Base-by-base conservation (phyloP, 176 grass and related monocot species). In the Dactylis glomerata region DNA sequence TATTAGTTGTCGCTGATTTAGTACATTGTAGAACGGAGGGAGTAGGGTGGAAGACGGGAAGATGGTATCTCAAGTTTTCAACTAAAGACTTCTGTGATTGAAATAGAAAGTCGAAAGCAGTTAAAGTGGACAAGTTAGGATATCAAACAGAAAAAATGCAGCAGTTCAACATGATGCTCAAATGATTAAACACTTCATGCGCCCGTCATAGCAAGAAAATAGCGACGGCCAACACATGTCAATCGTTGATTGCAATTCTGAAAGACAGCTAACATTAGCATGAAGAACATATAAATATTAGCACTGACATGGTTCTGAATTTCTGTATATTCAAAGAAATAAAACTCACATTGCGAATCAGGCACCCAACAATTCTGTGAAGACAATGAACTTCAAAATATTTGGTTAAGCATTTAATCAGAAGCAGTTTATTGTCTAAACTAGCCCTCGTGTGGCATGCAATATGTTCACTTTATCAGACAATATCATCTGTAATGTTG, bases 141-240 rank as follows among this genome's bases (percentile, higher is more conserved):
- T 22, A 24, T 55, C 40, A 20, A 50, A 65, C 34, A 27, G 27
- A 55, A 73, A 59, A 36, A 16, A 62, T 52, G 30, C 41, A 80
- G 50, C 42, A 47, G 71, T 2, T 50, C 68, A 86, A 37, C 52
- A 86, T 73, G 76, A 67, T 32, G 55, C 10, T 86, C 68, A 65
- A 15, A 40, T 42, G 68, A 79, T 51, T 51, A 28, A 49, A 44
- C 45, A 80, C 5, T 65, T 80, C 8, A 32, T n/a, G 15, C 11
- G 15, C n/a, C 36, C 32, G 44, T 52, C 55, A 30, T 41, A 24
- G 51, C 32, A 62, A 80, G 38, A 78, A 68, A 62, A 30, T 28
- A 17, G 31, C 20, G 5, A 68, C 1, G 6, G 73, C 23, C 22
- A 67, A 68, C 24, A 19, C 20, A 20, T 83, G 51, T 33, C 58